Evolutionary conservation across 306 rosid genomes (phyloP).

Genomic region (Urtica urens): DNA sequence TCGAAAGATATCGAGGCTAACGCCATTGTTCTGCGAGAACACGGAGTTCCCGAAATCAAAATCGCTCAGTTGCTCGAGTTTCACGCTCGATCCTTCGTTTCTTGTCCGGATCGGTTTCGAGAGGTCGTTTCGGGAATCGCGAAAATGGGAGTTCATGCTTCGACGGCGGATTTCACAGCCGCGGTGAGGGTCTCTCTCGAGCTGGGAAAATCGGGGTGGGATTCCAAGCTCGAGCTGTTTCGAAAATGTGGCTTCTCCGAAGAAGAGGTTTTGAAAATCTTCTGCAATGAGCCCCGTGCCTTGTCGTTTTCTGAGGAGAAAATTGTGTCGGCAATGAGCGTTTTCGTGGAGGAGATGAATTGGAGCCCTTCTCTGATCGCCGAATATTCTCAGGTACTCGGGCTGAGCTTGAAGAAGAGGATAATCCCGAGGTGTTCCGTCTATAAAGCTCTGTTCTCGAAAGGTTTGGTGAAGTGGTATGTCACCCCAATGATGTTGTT

Average conservation of each 20-base stretch:
- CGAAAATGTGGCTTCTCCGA: slow-evolving; percentile 55
- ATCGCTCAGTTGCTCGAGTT: slow-evolving; percentile 6
- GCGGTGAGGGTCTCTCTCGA: slow-evolving; percentile 25
- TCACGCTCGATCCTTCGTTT: slow-evolving; percentile 8
- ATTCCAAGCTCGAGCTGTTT: slow-evolving; percentile 20
- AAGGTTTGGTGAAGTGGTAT: slow-evolving; percentile 19
- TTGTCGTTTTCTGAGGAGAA: slow-evolving; percentile 25
- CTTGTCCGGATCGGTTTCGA: not conserved
- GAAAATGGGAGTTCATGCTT: slow-evolving; percentile 31
- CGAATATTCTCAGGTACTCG: not conserved
- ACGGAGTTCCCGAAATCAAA: slow-evolving; percentile 18
- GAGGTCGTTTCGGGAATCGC: slow-evolving; percentile 15
- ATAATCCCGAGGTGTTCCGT: slow-evolving; percentile 32
- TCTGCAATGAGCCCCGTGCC: slow-evolving; percentile 26
- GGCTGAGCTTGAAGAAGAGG: slow-evolving; percentile 30
- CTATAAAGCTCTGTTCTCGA: slow-evolving; percentile 13
- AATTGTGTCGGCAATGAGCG: slow-evolving; percentile 24
- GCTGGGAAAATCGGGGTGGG: slow-evolving; percentile 25
- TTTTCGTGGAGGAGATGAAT: slow-evolving; percentile 28
- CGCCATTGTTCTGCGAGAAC: slow-evolving; percentile 18
- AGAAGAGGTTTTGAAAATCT: slow-evolving; percentile 22
- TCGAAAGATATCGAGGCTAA: slow-evolving; percentile 6
- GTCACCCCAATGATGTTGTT: not conserved
- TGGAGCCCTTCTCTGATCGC: slow-evolving; percentile 12
- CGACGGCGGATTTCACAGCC: not conserved